A percentile compares a stretch with the other conserved stretches of the same genome.
Evolutionary conservation across 2,329 filamentous ascomycete species (phyloP).

Genomic region (Sclerotiophoma versabilis): DNA sequence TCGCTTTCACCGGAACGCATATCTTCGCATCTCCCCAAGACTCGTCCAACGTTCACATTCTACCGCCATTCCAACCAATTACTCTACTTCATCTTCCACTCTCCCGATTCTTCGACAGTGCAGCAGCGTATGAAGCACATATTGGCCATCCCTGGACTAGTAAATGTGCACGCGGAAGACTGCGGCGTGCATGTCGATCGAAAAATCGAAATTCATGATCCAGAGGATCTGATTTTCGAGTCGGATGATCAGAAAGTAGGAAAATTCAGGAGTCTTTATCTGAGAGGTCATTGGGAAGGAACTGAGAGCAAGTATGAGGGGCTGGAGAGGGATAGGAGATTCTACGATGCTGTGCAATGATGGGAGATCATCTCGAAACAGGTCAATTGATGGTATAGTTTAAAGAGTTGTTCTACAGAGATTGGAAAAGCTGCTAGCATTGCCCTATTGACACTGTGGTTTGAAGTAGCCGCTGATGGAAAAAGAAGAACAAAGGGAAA

Average conservation of each 20-base stretch:
- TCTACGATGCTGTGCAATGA: conserved; percentile 16
- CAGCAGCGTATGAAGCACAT: conserved; percentile 40
- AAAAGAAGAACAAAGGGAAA: not conserved
- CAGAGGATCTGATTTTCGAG: conserved; percentile 29
- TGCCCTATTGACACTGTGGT: not conserved
- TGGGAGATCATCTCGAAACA: not conserved
- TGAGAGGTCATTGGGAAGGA: conserved; percentile 25
- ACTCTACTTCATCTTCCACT: conserved; percentile 38
- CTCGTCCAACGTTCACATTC: conserved; percentile 36
- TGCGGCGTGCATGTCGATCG: conserved; percentile 29
- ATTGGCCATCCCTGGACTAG: conserved; percentile 36
- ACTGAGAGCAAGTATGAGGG: conserved; percentile 33
- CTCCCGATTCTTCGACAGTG: conserved; percentile 32
- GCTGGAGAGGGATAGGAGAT: conserved; percentile 20
- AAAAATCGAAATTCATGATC: conserved; percentile 41
- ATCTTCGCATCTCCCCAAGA: conserved; percentile 18
- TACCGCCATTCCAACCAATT: conserved; percentile 29
- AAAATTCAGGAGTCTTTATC: conserved; percentile 32
- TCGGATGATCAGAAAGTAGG: conserved; percentile 23
- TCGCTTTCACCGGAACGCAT: conserved; percentile 9
- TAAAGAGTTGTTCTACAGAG: no score
- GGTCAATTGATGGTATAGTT: not conserved
- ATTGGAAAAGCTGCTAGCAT: no score
- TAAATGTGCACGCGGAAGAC: conserved; percentile 38
- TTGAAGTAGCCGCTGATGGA: not conserved